phyloP scores from a whole-genome alignment of 495 filamentous ascomycete genomes.

The Penicillium odoratum region DNA sequence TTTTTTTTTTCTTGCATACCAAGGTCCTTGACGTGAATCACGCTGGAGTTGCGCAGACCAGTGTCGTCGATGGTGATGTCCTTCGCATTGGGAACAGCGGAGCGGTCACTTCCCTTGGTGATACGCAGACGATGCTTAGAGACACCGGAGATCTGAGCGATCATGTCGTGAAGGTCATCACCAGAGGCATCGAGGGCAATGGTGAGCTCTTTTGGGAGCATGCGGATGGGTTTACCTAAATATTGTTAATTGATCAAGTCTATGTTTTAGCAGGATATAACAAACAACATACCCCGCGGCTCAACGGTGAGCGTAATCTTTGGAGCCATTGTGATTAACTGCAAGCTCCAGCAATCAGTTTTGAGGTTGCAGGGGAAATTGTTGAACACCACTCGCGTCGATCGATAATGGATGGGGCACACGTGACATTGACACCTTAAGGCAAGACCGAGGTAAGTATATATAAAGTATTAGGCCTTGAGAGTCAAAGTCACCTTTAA shows the following conservation, averaged over 20 bases:
- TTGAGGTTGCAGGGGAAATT: not conserved
- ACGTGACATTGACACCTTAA: not conserved
- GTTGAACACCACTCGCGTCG: conserved; percentile 1
- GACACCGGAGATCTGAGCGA: conserved; percentile 54
- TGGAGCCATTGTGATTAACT: conserved; percentile 28
- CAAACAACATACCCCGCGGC: conserved; percentile 38
- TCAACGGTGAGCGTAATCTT: conserved; percentile 40
- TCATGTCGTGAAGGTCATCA: conserved; percentile 59
- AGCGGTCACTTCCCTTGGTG: conserved; percentile 70
- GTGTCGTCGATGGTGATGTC: conserved; percentile 60
- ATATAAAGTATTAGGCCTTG: not conserved
- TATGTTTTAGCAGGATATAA: not conserved
- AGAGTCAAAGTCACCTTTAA: too few species aligned
- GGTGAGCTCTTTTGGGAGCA: conserved; percentile 66
- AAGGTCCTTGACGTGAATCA: conserved; percentile 89
- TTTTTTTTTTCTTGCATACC: conserved; percentile 52
- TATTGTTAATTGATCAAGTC: conserved; percentile 1
- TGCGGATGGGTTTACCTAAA: conserved; percentile 63
- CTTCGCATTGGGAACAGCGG: conserved; percentile 67
- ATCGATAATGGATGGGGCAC: not conserved
- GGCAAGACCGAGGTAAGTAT: not conserved
- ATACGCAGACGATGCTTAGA: conserved; percentile 65
- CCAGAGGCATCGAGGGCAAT: conserved; percentile 59
- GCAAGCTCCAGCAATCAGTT: conserved; percentile 7
- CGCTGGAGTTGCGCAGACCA: conserved; percentile 65